A percentile compares a stretch with the other conserved stretches of the same genome.
Conservation (phyloP, 75 land plant species). For the Cupressus sempervirens region DNA sequence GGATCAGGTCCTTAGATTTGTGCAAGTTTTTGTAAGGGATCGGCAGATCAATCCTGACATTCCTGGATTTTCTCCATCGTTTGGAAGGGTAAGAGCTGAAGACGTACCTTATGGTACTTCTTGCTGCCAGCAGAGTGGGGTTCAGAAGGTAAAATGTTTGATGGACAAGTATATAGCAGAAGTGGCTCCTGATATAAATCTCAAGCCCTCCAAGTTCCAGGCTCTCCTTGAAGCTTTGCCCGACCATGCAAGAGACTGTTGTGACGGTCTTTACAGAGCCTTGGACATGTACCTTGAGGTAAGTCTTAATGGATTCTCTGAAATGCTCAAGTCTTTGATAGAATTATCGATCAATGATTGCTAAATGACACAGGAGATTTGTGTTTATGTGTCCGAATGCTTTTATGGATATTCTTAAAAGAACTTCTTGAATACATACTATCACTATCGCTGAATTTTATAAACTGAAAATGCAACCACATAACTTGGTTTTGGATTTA, state of each 20-base stretch:
- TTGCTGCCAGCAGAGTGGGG: not conserved
- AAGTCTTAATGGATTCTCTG: constrained; percentile 6
- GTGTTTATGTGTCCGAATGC: not conserved
- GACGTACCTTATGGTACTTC: constrained; percentile 12
- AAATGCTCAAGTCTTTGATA: not conserved
- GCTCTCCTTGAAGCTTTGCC: constrained; percentile 56
- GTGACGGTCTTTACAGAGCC: constrained; percentile 70
- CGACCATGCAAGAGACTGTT: constrained; percentile 64
- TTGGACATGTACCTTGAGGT: constrained; percentile 93
- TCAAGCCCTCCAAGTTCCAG: constrained; percentile 69
- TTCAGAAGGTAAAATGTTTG: constrained; percentile 49
- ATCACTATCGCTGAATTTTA: not conserved
- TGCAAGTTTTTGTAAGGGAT: constrained; percentile 45
- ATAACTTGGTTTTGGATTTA: not conserved
- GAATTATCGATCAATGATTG: not conserved
- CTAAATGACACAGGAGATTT: not conserved
- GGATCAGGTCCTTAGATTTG: constrained; percentile 61
- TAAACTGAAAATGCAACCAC: not conserved
- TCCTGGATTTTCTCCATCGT: constrained; percentile 10
- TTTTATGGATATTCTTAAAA: not conserved
- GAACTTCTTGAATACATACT: not conserved
- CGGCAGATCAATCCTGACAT: constrained; percentile 1
- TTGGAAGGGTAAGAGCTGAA: constrained; percentile 11
- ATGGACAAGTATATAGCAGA: constrained; percentile 83
- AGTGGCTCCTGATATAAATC: constrained; percentile 74